Conservation (phyloP, 257 asterid genomes). For the Ophiorrhiza pumila region DNA sequence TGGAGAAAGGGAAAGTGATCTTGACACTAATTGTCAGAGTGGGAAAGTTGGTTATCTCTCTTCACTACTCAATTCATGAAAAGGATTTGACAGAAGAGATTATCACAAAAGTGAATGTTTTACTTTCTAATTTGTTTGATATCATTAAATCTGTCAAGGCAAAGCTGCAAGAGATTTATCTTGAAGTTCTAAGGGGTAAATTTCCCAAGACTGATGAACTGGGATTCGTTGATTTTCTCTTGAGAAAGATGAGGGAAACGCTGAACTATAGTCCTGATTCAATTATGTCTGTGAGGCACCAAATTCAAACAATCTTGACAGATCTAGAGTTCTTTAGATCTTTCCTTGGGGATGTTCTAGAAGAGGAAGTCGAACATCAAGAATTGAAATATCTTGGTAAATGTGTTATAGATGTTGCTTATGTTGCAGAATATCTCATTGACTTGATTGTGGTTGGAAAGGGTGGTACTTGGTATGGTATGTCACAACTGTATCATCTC, state of each 20-base stretch:
- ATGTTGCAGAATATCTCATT: no score
- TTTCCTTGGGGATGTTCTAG: neutral
- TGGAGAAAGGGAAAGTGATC: neutral
- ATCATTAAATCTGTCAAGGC: neutral
- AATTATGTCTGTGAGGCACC: neutral
- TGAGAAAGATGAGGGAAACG: neutral
- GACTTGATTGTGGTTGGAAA: no score
- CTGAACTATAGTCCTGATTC: neutral
- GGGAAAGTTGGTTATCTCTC: neutral
- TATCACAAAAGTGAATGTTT: no score
- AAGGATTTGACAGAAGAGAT: neutral
- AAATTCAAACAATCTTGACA: neutral
- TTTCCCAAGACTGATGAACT: slow-evolving; percentile 11
- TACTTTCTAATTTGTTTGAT: neutral
- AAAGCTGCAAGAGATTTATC: slow-evolving; percentile 4
- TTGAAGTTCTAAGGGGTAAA: neutral
- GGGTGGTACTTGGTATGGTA: no score
- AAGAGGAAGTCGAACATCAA: neutral
- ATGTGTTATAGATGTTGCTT: neutral
- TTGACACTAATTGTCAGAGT: neutral
- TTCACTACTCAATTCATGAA: neutral
- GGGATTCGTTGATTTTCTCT: slow-evolving; percentile 4
- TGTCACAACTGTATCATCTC: no score
- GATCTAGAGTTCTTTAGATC: neutral
- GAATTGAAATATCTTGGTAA: neutral